Conservation (phyloP, 1,139 yeast genomes). For the Scheffersomyces stambukii region DNA sequence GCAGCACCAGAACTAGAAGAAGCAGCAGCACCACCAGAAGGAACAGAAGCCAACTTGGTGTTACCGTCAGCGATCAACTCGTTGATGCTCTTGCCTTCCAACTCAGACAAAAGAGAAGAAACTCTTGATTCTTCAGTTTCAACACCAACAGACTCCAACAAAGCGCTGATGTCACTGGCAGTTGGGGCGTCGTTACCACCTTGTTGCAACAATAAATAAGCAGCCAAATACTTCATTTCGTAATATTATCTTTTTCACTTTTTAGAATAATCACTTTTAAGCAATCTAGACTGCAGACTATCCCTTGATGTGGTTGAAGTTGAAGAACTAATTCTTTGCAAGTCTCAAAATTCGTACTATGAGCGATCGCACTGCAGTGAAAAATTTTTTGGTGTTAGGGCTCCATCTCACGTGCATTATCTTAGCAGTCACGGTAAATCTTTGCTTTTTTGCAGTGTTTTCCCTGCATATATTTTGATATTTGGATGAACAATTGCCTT, state of each 20-base stretch:
- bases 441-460: no score
- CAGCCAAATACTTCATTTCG: conserved; percentile 80
- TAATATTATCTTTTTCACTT: conserved; percentile 3
- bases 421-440: no score
- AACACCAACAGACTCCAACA: conserved; percentile 72
- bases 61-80: conserved; percentile 79
- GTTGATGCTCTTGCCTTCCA: conserved; percentile 73
- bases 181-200: conserved; percentile 81
- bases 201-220: conserved; percentile 82
- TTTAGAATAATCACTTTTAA: conserved; percentile 57
- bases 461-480: no score
- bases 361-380: no score
- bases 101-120: conserved; percentile 59
- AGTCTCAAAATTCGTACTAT: no score
- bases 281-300: conserved; percentile 54
- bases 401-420: no score
- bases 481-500: no score
- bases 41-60: conserved; percentile 78
- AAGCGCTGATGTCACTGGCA: conserved; percentile 66
- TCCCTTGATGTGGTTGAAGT: conserved; percentile 37
- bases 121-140: conserved; percentile 76
- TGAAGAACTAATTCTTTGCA: no score
- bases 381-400: no score
- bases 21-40: conserved; percentile 81
- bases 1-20: conserved; percentile 45